Percentiles rank a stretch among this genome's conserved stretches.
These are phyloP conservation scores for Saturnispora ahearnii DNA, from an alignment of 805 yeast species.

Conservation along the genomic window DNA sequence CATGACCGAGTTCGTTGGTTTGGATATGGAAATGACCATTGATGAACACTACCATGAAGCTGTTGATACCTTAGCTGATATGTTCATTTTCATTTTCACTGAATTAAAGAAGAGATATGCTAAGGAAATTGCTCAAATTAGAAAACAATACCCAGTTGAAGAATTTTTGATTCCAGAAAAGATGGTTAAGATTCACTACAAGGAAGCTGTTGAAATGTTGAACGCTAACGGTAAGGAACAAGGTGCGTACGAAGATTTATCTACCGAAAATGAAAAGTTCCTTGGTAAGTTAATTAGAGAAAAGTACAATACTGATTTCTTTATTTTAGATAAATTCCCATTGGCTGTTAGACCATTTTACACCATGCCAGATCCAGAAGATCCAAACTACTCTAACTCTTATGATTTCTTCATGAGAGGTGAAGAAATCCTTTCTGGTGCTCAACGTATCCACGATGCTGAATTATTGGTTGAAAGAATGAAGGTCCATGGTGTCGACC, in stretches of 20 bases:
- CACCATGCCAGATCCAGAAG: conserved; percentile 96
- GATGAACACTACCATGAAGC: conserved; percentile 98
- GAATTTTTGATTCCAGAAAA: conserved; percentile 91
- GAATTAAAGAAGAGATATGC: conserved; percentile 74
- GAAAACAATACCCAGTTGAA: conserved; percentile 95
- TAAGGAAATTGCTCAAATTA: conserved; percentile 77
- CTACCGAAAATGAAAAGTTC: conserved; percentile 90
- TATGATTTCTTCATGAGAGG: conserved; percentile 99
- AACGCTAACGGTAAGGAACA: conserved; percentile 80
- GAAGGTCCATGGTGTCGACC: conserved; percentile 74
- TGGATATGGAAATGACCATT: conserved; percentile 96
- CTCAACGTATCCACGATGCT: conserved; percentile 97
- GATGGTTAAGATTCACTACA: conserved; percentile 83
- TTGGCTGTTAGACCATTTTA: conserved; percentile 94
- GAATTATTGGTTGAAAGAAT: conserved; percentile 74
- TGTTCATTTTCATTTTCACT: conserved; percentile 82
- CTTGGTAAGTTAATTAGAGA: conserved; percentile 88
- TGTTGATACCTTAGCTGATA: conserved; percentile 41
- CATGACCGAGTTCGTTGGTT: conserved; percentile 96
- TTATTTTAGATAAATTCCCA: conserved; percentile 97
- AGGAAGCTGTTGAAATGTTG: conserved; percentile 83
- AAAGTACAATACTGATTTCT: conserved; percentile 94
- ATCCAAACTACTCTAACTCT: conserved; percentile 90
- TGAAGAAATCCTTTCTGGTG: conserved; percentile 98
- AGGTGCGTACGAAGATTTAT: conserved; percentile 81